Conservation (phyloP, 441 rosid genomes). For the Erodium trifolium region DNA sequence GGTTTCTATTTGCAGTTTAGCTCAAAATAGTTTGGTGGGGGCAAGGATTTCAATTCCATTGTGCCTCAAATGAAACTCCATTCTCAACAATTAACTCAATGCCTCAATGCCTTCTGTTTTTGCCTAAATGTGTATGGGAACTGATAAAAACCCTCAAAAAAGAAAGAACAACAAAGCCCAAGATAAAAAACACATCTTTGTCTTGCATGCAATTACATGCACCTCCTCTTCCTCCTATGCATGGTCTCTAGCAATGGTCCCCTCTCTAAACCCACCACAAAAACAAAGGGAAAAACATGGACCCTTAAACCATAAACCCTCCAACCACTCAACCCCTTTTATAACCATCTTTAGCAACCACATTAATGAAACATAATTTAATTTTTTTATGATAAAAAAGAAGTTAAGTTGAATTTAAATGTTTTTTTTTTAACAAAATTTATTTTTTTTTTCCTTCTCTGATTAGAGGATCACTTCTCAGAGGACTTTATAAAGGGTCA, state of each 20-base stretch:
- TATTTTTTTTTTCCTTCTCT: not conserved
- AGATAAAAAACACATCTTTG: conserved; percentile 28
- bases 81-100: not conserved
- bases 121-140: not conserved
- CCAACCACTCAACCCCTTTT: conserved; percentile 21
- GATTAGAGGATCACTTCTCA: not conserved
- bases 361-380: not conserved
- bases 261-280: conserved; percentile 6
- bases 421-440: too few relatives aligned
- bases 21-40: not conserved
- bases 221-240: conserved; percentile 7
- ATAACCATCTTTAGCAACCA: conserved; percentile 8
- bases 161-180: conserved; percentile 24
- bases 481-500: conserved; percentile 1
- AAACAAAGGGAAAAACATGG: not conserved
- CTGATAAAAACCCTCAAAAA: conserved; percentile 16
- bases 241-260: conserved; percentile 21
- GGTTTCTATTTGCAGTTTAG: not conserved
- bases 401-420: not conserved
- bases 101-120: not conserved
- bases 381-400: not conserved
- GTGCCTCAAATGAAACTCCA: not conserved
- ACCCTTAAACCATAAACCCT: not conserved
- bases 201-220: conserved; percentile 32
- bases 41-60: not conserved